These are phyloP conservation scores for Cytospora paraplurivora DNA, from an alignment of 2,329 filamentous ascomycete genomes.

Conservation along the genomic window DNA sequence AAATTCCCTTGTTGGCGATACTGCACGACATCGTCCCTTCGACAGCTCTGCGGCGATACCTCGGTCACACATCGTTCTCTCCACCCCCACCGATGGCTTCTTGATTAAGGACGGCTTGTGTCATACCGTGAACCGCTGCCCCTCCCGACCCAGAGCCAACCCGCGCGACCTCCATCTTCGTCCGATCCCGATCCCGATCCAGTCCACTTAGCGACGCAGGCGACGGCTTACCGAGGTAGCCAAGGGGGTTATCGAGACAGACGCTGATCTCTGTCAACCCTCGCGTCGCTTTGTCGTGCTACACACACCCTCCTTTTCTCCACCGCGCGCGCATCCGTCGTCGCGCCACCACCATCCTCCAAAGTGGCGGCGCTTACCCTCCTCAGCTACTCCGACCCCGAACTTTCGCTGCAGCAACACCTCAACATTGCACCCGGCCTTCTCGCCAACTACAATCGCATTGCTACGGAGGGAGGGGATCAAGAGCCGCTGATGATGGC, in stretches of 20 bases:
- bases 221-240: slow-evolving; percentile 5
- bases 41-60: slow-evolving; percentile 9
- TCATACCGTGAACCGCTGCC: slow-evolving; percentile 14
- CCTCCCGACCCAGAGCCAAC: slow-evolving; percentile 8
- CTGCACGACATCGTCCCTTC: neutral
- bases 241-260: slow-evolving; percentile 1
- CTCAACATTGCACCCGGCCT: slow-evolving; percentile 58
- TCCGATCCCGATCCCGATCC: slow-evolving; percentile 7
- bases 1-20: slow-evolving; percentile 5
- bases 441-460: slow-evolving; percentile 49
- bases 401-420: slow-evolving; percentile 63
- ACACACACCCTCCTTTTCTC: slow-evolving; percentile 15
- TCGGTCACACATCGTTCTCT: slow-evolving; percentile 7
- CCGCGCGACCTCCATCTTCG: slow-evolving; percentile 11
- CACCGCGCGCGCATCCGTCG: slow-evolving; percentile 38
- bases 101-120: slow-evolving; percentile 23
- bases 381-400: slow-evolving; percentile 55
- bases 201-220: slow-evolving; percentile 19
- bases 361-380: slow-evolving; percentile 60
- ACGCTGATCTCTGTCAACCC: slow-evolving; percentile 15
- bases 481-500: slow-evolving; percentile 69
- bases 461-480: slow-evolving; percentile 53
- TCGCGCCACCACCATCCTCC: slow-evolving; percentile 38
- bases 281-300: slow-evolving; percentile 24
- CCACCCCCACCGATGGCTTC: slow-evolving; percentile 23